These are phyloP conservation scores for Micractinium conductrix DNA, from an alignment of 139 green algal genomes.

Conservation along the genomic window DNA sequence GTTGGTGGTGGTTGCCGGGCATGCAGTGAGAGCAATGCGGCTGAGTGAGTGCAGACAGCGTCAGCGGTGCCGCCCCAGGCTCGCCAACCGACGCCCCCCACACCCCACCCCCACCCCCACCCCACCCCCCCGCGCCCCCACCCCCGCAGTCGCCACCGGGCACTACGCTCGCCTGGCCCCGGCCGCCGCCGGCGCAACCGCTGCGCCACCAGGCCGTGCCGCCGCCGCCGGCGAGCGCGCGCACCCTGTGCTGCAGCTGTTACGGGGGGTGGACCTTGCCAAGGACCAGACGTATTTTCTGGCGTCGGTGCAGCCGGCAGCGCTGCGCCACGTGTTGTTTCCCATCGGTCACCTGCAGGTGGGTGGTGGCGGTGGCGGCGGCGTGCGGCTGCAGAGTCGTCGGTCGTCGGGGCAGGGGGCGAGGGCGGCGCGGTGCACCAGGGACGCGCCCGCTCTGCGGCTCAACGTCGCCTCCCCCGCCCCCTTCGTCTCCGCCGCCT, in stretches of 20 bases:
- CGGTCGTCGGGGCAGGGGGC: no score
- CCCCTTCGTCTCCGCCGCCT: not conserved
- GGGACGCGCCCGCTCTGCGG: no score
- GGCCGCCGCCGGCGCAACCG: not conserved
- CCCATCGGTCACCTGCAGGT: slow-evolving; percentile 59
- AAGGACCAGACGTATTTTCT: slow-evolving; percentile 92
- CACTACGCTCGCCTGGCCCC: slow-evolving; percentile 74
- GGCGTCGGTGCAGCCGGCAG: slow-evolving; percentile 49
- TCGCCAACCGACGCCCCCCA: no score
- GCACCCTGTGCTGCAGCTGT: slow-evolving; percentile 51
- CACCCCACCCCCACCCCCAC: not conserved
- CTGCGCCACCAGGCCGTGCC: no score
- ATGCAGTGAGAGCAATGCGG: not conserved
- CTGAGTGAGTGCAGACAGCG: no score
- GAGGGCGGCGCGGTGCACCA: no score
- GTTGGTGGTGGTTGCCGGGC: not conserved
- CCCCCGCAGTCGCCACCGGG: slow-evolving; percentile 70
- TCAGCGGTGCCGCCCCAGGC: no score
- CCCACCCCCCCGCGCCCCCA: not conserved
- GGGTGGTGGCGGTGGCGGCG: not conserved
- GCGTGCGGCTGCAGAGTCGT: no score
- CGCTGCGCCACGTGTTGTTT: slow-evolving; percentile 56
- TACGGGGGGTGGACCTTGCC: slow-evolving; percentile 59
- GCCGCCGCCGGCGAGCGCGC: no score
- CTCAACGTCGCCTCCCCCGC: no score